Evolutionary conservation across 495 filamentous ascomycete genomes (phyloP), one percentile per base, ranked within the genome.

Genomic region (Thozetella sp.): DNA sequence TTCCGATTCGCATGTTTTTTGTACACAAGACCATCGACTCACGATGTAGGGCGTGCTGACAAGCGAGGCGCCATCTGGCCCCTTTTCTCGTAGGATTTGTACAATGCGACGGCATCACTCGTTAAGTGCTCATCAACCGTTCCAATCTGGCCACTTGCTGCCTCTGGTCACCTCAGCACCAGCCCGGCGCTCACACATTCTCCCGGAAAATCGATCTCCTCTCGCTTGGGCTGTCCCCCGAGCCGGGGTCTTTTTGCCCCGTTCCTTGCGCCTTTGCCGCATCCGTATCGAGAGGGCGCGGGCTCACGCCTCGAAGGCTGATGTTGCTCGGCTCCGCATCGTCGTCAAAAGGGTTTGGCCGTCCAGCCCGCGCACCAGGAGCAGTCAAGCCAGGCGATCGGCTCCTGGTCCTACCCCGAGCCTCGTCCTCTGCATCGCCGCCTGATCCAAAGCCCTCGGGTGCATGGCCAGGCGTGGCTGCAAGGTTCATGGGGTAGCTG

Each of bases 231-330:
- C 73, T 79, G 57, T 65, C 73, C 48, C 59, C 70, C 61, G 65
- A 60, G 62, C 27, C 59, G 54, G 25, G 54, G 54, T 61, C 59
- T 24, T 62, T 60, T 48, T 67, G 62, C 53, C 60, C 57, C 69
- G 65, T 26, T 52, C 60, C 55, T 64, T 61, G 25, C 11, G 63
- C 48, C 25, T 58, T 45, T 34, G 26, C 62, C 25, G 66, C 67
- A 20, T 25, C 60, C 26, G 71, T 76, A 56, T 80, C 76, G 46
- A 84, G 79, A 34, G 83, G 83, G 48, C 82, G 63, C 23, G 83
- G 82, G 63, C 83, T 87, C 11, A 87, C 79, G 13, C 83, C 85
- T 30, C 84, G 65, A 63, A 86, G 20, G 63, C 78, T 80, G n/a
- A 80, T 56, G 58, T 80, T 80, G 59, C 82, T 84, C 58, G 77